phyloP scores from a whole-genome alignment of 768 basidiomycete species.

The Tulasnella sp. region DNA sequence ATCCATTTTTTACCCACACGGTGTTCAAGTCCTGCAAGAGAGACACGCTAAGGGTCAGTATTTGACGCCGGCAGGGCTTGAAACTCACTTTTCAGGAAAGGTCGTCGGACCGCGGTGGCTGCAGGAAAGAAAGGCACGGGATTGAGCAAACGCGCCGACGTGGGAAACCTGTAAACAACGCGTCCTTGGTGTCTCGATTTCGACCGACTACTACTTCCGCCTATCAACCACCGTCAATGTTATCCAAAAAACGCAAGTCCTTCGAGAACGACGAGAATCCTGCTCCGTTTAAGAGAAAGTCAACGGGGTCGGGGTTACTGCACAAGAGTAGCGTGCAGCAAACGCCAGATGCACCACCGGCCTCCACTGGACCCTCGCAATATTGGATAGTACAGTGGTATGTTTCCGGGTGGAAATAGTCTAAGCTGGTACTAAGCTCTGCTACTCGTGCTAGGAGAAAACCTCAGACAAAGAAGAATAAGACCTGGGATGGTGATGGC shows the following conservation, averaged over 20 bases:
- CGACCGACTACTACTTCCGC: background rate
- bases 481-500: constrained; percentile 61
- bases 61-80: background rate
- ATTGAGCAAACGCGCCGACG: background rate
- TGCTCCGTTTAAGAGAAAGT: background rate
- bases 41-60: background rate
- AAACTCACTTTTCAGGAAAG: background rate
- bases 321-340: background rate
- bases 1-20: background rate
- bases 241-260: constrained; percentile 5
- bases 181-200: background rate
- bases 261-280: background rate
- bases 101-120: background rate
- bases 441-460: constrained; percentile 44
- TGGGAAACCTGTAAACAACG: background rate
- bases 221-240: background rate
- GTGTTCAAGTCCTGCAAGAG: background rate
- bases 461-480: constrained; percentile 61
- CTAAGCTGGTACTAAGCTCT: background rate
- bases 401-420: background rate
- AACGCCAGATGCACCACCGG: background rate
- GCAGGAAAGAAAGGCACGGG: background rate
- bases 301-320: background rate
- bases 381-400: constrained; percentile 80
- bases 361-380: constrained; percentile 16